phyloP scores from a whole-genome alignment of 1,284 basidiomycete genomes.

The Microbotryomycetes sp. region DNA sequence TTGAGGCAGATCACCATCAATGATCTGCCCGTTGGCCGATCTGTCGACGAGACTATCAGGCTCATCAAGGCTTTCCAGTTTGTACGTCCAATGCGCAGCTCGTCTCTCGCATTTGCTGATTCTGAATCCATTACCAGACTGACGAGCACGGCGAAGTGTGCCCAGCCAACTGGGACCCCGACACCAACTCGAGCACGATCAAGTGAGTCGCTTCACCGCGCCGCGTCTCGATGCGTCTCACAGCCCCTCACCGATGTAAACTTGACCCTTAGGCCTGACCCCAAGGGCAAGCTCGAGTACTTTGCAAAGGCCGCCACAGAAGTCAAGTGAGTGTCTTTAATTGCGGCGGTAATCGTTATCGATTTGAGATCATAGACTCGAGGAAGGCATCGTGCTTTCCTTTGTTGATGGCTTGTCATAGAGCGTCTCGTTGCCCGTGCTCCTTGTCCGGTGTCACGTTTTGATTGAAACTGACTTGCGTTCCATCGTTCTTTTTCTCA shows the following conservation, averaged over 20 bases:
- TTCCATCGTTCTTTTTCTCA: neutral
- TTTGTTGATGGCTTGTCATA: neutral
- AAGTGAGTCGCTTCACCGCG: constrained; percentile 56
- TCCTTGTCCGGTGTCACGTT: neutral
- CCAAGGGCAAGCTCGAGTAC: constrained; percentile 60
- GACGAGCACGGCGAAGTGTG: constrained; percentile 75
- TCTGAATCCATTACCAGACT: constrained; percentile 31
- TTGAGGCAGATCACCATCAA: constrained; percentile 78
- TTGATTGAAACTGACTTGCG: neutral
- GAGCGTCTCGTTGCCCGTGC: neutral
- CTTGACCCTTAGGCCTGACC: constrained; percentile 25
- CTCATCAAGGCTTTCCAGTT: constrained; percentile 87
- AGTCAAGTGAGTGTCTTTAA: neutral
- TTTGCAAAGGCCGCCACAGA: constrained; percentile 43
- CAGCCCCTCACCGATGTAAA: neutral
- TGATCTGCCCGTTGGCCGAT: constrained; percentile 81
- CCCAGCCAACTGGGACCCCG: constrained; percentile 71
- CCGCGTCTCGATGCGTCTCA: neutral
- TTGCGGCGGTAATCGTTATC: neutral
- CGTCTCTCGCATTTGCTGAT: neutral
- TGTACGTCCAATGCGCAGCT: constrained; percentile 44
- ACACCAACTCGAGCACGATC: constrained; percentile 59
- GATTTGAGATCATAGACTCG: neutral
- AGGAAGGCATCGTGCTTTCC: neutral
- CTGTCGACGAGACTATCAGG: constrained; percentile 80